Conservation (phyloP, 139 green algal species). For the Picochlorum sp. region DNA sequence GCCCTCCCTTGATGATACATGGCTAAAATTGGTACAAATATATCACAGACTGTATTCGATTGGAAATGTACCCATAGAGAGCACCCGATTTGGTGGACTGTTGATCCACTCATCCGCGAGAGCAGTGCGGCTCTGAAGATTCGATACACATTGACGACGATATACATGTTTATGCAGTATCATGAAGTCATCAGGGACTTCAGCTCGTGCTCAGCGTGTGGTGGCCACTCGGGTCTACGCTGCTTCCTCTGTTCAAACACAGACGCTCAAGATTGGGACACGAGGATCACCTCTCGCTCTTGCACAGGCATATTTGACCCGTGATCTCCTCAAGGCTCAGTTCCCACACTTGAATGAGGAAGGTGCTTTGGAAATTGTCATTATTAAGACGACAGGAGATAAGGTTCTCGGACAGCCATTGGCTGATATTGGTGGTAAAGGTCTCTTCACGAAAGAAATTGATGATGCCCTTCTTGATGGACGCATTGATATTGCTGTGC, state of each 20-base stretch:
- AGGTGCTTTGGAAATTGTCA: conserved; percentile 92
- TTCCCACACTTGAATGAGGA: conserved; percentile 88
- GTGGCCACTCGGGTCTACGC: conserved; percentile 1
- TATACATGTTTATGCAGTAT: conserved; percentile 1
- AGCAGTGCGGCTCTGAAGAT: no score
- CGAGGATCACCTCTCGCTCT: conserved; percentile 88
- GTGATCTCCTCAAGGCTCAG: conserved; percentile 78
- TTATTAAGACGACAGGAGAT: conserved; percentile 99
- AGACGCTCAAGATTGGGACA: conserved; percentile 73
- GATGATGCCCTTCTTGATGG: conserved; percentile 93
- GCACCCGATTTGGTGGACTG: no score
- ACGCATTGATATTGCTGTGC: conserved; percentile 95
- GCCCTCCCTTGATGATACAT: background rate
- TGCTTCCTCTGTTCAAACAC: conserved; percentile 35
- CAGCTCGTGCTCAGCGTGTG: background rate
- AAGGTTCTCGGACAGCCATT: conserved; percentile 96
- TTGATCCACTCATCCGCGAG: no score
- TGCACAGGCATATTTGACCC: conserved; percentile 96
- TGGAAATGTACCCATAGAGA: background rate
- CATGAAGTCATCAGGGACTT: background rate
- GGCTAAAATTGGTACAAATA: background rate
- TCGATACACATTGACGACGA: no score
- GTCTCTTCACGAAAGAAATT: conserved; percentile 99
- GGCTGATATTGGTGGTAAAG: conserved; percentile 98
- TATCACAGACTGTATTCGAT: background rate